These are phyloP conservation scores for Penicillium maclennaniae DNA, from an alignment of 495 filamentous ascomycete genomes.

Conservation along the genomic window DNA sequence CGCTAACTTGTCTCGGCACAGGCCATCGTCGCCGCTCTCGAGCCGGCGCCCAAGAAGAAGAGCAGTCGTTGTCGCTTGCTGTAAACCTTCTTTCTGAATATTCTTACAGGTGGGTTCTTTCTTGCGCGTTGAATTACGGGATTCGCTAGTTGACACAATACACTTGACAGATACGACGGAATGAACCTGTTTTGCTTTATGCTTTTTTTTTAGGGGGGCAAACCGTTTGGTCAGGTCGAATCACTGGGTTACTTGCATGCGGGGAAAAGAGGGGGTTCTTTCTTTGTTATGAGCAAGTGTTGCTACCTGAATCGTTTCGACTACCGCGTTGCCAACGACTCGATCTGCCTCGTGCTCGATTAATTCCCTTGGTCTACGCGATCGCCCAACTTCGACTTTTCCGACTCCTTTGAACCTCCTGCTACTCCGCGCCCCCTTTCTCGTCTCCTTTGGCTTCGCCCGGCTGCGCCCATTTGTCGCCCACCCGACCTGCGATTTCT, in stretches of 20 bases:
- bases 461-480: slow-evolving; percentile 10
- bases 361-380: slow-evolving; percentile 1
- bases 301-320: slow-evolving; percentile 24
- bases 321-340: slow-evolving; percentile 11
- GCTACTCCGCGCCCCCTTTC: slow-evolving; percentile 8
- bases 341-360: slow-evolving; percentile 14
- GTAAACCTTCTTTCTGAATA: slow-evolving; percentile 22
- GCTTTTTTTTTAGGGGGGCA: slow-evolving; percentile 17
- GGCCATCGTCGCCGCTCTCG: slow-evolving; percentile 87
- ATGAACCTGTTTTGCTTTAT: slow-evolving; percentile 27
- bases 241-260: slow-evolving; percentile 16
- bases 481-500: slow-evolving; percentile 6
- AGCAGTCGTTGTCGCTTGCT: slow-evolving; percentile 40
- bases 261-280: slow-evolving; percentile 6
- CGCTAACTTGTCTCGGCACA: slow-evolving; percentile 29
- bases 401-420: neutral
- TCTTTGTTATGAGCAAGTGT: slow-evolving; percentile 18
- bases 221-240: slow-evolving; percentile 11
- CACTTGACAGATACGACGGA: slow-evolving; percentile 27
- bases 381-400: neutral
- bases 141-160: neutral
- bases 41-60: slow-evolving; percentile 76
- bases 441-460: slow-evolving; percentile 14
- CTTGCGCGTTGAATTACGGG: neutral
- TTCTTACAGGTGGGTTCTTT: slow-evolving; percentile 24